Conservation (phyloP, 2,329 filamentous ascomycete species). For the Nothomitra cinnamomea region DNA sequence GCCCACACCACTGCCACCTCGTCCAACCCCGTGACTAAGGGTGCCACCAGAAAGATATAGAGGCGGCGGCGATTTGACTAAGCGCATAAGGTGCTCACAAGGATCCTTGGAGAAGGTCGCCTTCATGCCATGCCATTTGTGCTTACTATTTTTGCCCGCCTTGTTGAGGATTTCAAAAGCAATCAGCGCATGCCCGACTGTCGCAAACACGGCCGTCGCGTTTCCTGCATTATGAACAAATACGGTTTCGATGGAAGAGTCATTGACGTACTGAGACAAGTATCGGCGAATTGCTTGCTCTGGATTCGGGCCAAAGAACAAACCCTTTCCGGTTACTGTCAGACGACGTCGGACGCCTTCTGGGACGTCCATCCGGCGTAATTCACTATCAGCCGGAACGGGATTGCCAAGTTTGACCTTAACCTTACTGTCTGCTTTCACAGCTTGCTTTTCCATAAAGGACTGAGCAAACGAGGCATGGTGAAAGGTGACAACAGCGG, state of each 20-base stretch:
- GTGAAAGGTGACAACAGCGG: not conserved
- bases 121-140: not conserved
- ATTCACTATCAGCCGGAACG: not conserved
- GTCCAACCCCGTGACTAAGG: not conserved
- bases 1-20: not conserved
- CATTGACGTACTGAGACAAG: not conserved
- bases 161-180: not conserved
- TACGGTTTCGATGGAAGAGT: not conserved
- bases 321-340: not conserved
- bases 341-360: not conserved
- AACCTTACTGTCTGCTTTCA: not conserved
- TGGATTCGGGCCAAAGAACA: not conserved
- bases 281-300: not conserved
- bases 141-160: not conserved
- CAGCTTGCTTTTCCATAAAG: not conserved
- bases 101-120: conserved; percentile 2
- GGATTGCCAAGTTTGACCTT: not conserved
- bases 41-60: not conserved
- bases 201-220: not conserved
- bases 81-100: not conserved
- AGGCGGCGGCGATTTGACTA: not conserved
- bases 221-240: conserved; percentile 1
- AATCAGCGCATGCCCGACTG: not conserved
- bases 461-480: not conserved
- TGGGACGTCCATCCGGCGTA: not conserved